Percentiles rank a stretch among this genome's conserved stretches.
Conservation (phyloP, 805 yeast genomes). For the Suhomyces xylopsoci region DNA sequence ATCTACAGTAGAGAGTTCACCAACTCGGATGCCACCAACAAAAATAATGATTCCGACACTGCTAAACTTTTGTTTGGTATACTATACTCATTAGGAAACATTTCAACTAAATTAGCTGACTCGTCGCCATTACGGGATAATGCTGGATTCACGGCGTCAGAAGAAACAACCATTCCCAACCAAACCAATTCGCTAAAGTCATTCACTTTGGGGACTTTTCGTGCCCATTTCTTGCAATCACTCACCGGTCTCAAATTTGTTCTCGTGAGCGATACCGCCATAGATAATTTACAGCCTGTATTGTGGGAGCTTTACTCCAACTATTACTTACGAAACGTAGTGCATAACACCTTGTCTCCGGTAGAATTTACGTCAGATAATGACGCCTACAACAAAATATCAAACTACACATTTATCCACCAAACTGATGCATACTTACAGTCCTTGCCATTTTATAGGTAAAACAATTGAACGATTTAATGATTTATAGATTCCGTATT, state of each 20-base stretch:
- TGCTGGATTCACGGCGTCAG: conserved; percentile 9
- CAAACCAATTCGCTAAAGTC: conserved; percentile 40
- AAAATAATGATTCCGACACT: conserved; percentile 60
- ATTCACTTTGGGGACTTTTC: conserved; percentile 69
- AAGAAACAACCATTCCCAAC: not conserved
- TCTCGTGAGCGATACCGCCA: conserved; percentile 61
- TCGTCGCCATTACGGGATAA: conserved; percentile 14
- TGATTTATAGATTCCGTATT: not conserved
- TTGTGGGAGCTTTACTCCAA: conserved; percentile 59
- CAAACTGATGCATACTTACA: conserved; percentile 49
- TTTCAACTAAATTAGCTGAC: conserved; percentile 54
- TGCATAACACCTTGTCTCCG: conserved; percentile 51
- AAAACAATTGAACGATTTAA: not conserved
- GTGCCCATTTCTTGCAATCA: conserved; percentile 78
- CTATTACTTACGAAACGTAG: conserved; percentile 58
- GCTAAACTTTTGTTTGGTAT: conserved; percentile 86
- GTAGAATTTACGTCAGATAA: conserved; percentile 51
- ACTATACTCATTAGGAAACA: conserved; percentile 71
- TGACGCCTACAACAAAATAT: conserved; percentile 38
- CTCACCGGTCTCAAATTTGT: conserved; percentile 76
- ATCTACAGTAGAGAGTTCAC: conserved; percentile 68
- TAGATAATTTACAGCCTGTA: conserved; percentile 53
- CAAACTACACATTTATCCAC: conserved; percentile 52
- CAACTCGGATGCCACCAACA: conserved; percentile 33
- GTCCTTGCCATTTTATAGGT: conserved; percentile 27